Conservation (phyloP, 116 monocot species). For the Trichopus zeylanicus region DNA sequence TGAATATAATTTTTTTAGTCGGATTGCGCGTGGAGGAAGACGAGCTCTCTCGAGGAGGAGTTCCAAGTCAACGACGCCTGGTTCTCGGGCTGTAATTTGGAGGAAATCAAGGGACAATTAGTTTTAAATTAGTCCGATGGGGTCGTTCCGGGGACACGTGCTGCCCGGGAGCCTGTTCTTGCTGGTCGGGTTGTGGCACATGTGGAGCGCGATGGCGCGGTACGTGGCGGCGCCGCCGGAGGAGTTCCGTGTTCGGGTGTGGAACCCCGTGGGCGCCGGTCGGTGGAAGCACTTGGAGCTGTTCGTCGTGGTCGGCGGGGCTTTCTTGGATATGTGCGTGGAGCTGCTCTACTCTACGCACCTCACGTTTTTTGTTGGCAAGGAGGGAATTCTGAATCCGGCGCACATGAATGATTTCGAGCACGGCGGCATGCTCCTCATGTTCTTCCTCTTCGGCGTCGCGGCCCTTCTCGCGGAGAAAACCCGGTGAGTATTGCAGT, state of each 20-base stretch:
- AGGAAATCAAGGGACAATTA: neutral
- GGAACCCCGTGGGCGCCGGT: conserved; percentile 40
- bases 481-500: conserved; percentile 40
- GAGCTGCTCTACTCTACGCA: conserved; percentile 91
- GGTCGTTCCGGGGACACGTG: conserved; percentile 90
- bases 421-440: conserved; percentile 94
- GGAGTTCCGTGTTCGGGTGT: conserved; percentile 53
- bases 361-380: conserved; percentile 51
- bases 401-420: conserved; percentile 94
- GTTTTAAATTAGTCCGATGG: conserved; percentile 29
- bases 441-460: conserved; percentile 88
- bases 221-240: conserved; percentile 63
- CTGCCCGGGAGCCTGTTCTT: conserved; percentile 89
- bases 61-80: neutral
- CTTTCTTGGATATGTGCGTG: conserved; percentile 78
- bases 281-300: conserved; percentile 63
- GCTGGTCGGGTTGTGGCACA: conserved; percentile 73
- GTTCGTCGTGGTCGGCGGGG: conserved; percentile 64
- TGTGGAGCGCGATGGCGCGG: conserved; percentile 59
- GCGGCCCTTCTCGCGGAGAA: conserved; percentile 64
- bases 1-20: neutral
- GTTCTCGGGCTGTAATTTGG: neutral
- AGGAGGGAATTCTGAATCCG: conserved; percentile 57
- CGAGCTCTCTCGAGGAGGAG: neutral
- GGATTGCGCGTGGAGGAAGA: neutral